A percentile compares a stretch with the other conserved stretches of the same genome.
Evolutionary conservation across 208 protist genomes (phyloP).

Genomic region (Kentomonas sorsogonicus): DNA sequence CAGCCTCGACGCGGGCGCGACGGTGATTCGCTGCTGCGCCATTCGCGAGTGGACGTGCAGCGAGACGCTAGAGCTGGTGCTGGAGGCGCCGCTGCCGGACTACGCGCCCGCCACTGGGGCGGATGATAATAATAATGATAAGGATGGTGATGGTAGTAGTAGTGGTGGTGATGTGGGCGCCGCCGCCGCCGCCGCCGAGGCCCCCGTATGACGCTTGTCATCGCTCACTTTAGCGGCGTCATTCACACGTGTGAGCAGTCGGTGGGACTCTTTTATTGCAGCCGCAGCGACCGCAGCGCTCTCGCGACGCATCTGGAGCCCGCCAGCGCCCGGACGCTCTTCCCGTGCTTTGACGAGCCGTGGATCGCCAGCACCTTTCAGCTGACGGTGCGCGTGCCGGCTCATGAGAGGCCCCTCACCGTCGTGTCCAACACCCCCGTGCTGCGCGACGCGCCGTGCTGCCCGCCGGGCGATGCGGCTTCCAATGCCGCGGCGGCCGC

Average conservation of each 20-base stretch:
- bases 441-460: conserved; percentile 20
- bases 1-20: too few relatives aligned
- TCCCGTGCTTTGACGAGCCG: conserved; percentile 75
- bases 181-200: too few relatives aligned
- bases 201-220: conserved; percentile 24
- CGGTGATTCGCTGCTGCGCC: too few relatives aligned
- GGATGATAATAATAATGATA: too few relatives aligned
- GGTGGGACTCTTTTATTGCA: conserved; percentile 36
- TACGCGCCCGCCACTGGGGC: too few relatives aligned
- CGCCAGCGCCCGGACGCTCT: conserved; percentile 40
- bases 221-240: conserved; percentile 31
- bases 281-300: conserved; percentile 20
- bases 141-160: too few relatives aligned
- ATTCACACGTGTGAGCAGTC: conserved; percentile 19
- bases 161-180: too few relatives aligned
- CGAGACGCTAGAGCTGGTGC: too few relatives aligned
- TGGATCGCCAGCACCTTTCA: conserved; percentile 43
- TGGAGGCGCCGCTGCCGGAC: too few relatives aligned
- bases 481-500: too few relatives aligned
- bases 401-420: conserved; percentile 17
- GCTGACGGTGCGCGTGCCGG: conserved; percentile 39
- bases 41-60: too few relatives aligned
- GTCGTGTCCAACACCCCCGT: conserved; percentile 48
- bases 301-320: conserved; percentile 69
- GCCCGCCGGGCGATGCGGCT: conserved; percentile 12